A percentile compares a stretch with the other conserved stretches of the same genome.
Conservation (phyloP, 495 filamentous ascomycete genomes). For the Aspergillus conjunctus region DNA sequence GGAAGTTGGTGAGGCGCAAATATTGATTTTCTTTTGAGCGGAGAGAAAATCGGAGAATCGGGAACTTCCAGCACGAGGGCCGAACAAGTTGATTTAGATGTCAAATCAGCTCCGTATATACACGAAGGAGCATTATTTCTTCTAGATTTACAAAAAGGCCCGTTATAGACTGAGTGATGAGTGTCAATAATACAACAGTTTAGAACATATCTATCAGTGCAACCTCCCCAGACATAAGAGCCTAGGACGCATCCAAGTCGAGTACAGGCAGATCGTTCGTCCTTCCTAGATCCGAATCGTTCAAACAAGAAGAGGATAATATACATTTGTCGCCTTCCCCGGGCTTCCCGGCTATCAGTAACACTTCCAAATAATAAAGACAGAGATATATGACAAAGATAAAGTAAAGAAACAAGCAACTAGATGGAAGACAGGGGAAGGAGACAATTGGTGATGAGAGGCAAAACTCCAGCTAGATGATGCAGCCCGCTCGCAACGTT, state of each 20-base stretch:
- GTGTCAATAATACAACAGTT: background rate
- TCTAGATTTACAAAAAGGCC: too few species aligned
- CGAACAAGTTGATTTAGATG: too few species aligned
- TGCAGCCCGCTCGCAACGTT: conserved; percentile 25
- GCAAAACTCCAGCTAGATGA: conserved; percentile 33
- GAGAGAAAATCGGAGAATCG: too few species aligned
- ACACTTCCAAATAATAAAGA: conserved; percentile 26
- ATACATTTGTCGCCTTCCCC: conserved; percentile 40
- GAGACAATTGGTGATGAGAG: conserved; percentile 16
- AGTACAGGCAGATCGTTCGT: background rate
- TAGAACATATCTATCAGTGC: background rate
- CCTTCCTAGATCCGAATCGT: conserved; percentile 34
- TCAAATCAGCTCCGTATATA: too few species aligned
- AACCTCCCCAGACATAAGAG: background rate
- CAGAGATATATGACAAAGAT: conserved; percentile 19
- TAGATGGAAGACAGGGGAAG: conserved; percentile 20
- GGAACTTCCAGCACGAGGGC: background rate
- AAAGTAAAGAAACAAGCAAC: conserved; percentile 26
- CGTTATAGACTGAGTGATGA: too few species aligned
- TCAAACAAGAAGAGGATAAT: conserved; percentile 48
- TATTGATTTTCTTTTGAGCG: too few species aligned
- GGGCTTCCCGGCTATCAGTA: conserved; percentile 26
- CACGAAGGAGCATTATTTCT: too few species aligned
- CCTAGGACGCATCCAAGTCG: background rate
- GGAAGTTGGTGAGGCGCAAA: background rate